phyloP scores from a whole-genome alignment of 306 rosid species.

The Bauhinia variegata region DNA sequence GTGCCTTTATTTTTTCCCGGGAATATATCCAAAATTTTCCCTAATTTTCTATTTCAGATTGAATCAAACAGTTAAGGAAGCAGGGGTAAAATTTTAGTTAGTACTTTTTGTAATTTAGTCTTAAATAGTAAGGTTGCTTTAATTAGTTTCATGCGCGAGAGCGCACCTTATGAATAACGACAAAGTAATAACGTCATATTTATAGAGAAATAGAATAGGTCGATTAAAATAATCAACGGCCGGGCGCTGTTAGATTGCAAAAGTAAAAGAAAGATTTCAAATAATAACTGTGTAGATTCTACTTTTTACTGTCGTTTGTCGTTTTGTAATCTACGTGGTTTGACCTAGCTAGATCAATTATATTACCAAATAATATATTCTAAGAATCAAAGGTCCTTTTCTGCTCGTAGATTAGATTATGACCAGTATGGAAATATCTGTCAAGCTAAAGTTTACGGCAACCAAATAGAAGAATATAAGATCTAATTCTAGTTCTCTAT shows the following conservation, averaged over 20 bases:
- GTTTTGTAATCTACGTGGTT: conserved; percentile 36
- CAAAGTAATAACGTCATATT: conserved; percentile 18
- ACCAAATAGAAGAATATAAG: no score
- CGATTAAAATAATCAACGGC: conserved; percentile 13
- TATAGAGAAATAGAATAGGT: background rate
- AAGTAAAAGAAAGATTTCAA: conserved; percentile 35
- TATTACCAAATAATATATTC: conserved; percentile 31
- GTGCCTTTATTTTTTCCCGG: conserved; percentile 8
- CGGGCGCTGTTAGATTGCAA: conserved; percentile 22
- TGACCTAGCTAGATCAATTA: conserved; percentile 20
- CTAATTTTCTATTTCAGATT: background rate
- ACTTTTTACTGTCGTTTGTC: conserved; percentile 45
- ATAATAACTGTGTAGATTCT: conserved; percentile 30
- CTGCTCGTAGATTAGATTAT: background rate
- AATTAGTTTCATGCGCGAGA: conserved; percentile 30
- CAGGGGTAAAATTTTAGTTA: conserved; percentile 13
- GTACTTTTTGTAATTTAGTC: conserved; percentile 36
- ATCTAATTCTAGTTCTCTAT: no score
- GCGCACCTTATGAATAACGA: conserved; percentile 31
- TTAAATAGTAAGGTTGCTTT: conserved; percentile 35
- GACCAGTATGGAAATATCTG: background rate
- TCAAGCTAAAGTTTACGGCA: no score
- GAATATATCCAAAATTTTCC: conserved; percentile 23
- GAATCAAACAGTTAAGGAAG: conserved; percentile 1
- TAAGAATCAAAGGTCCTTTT: background rate